Evolutionary conservation across 805 yeast genomes (phyloP).

Genomic region (Candida mattraensis): DNA sequence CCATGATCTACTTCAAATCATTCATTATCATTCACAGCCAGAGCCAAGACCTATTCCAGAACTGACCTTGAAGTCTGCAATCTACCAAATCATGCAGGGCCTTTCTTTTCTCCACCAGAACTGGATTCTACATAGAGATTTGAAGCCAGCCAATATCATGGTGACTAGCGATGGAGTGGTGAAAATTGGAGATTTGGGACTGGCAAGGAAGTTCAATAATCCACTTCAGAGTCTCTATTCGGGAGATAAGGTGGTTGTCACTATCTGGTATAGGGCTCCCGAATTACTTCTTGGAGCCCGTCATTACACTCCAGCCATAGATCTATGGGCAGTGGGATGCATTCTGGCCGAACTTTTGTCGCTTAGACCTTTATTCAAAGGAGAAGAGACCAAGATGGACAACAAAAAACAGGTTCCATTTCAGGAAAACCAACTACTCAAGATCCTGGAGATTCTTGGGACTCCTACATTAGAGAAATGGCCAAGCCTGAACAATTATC

Average conservation of each 20-base stretch:
- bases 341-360: constrained; percentile 89
- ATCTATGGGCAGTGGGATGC: constrained; percentile 95
- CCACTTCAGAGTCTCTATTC: constrained; percentile 83
- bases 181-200: constrained; percentile 92
- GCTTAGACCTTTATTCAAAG: constrained; percentile 90
- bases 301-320: constrained; percentile 90
- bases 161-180: constrained; percentile 87
- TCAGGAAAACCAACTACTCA: constrained; percentile 88
- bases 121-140: constrained; percentile 94
- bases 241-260: constrained; percentile 95
- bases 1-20: constrained; percentile 90
- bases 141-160: constrained; percentile 98
- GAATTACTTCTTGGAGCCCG: constrained; percentile 87
- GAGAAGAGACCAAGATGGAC: constrained; percentile 96
- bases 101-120: constrained; percentile 90
- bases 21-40: constrained; percentile 92
- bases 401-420: constrained; percentile 91
- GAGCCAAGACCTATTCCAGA: constrained; percentile 78
- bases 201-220: constrained; percentile 84
- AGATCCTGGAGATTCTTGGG: constrained; percentile 90
- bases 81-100: constrained; percentile 93
- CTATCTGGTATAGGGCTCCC: constrained; percentile 96
- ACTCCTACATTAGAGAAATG: constrained; percentile 78
- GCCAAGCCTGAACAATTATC: constrained; percentile 78
- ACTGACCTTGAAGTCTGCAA: constrained; percentile 73